Evolutionary conservation across 2,329 filamentous ascomycete species (phyloP), one percentile per base, ranked within the genome.

Genomic region (Cercospora nicotianae): DNA sequence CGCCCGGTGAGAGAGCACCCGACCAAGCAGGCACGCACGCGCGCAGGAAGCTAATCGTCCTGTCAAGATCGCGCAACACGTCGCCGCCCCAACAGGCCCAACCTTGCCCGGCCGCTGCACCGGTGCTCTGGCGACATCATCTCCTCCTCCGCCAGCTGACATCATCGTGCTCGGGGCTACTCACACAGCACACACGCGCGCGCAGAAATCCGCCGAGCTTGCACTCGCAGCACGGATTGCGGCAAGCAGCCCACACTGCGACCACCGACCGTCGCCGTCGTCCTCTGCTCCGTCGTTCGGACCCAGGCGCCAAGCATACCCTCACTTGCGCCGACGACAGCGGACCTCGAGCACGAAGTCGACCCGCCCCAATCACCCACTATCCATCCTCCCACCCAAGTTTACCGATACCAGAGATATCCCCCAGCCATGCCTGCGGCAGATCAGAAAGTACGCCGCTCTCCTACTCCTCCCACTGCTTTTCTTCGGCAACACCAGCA

Each of bases 401-500:
- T 51, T 45, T 26, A 20, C 57, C 63, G 59, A 39, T 13, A 62
- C 30, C 30, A 63, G 28, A 48, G 42, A 23, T 30, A 39, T 36
- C 39, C 48, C 36, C 61, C 61, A 61, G 70, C 53, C 60, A 74
- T 74, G 72, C 69, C 73, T 64, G 69, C 74, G 33, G 65, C 67
- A 59, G 73, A 75, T 69, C 66, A 62, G 42, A 74, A 71, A 68
- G 74, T 75, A 75, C 51, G 51, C 60, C 66, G 70, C 67, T 62
- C 64, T 61, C 48, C 53, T 28, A 65, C 68, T 63, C 66, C 63
- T 51, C 64, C 64, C 63, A 51, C 66, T 66, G 60, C 65, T 60
- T 69, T 64, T 60, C 30, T 57, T 64, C 62, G 31, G 39, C 65
- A 59, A 55, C 63, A 65, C 48, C 63, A 31, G 13, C 62, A 48